phyloP scores from a whole-genome alignment of 1,139 yeast species.

The Blastobotrys raffinosifermentans region DNA sequence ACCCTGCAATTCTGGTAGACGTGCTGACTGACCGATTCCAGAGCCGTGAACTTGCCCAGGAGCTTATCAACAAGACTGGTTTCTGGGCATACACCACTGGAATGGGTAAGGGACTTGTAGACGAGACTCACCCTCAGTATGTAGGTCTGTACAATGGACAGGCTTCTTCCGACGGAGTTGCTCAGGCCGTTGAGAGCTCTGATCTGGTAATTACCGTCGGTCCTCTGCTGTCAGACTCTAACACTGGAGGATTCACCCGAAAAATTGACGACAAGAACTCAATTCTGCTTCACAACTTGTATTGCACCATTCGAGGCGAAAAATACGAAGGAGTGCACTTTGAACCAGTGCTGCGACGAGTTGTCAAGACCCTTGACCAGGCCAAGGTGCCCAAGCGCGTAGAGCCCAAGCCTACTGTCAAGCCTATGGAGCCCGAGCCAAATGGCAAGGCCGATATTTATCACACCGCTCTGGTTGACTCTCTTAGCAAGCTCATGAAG shows the following conservation, averaged over 20 bases:
- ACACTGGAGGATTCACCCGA: conserved; percentile 40
- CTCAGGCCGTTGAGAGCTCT: conserved; percentile 32
- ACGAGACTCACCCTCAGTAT: conserved; percentile 54
- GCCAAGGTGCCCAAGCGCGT: conserved; percentile 28
- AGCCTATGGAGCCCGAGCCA: conserved; percentile 13
- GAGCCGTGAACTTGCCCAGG: conserved; percentile 37
- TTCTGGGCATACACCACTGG: conserved; percentile 44
- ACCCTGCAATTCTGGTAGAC: conserved; percentile 65
- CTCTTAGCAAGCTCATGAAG: conserved; percentile 36
- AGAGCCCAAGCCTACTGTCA: conserved; percentile 18
- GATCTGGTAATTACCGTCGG: conserved; percentile 38
- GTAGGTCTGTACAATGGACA: conserved; percentile 62
- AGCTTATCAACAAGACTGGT: conserved; percentile 42
- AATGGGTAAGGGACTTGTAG: conserved; percentile 52
- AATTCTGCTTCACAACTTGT: conserved; percentile 40
- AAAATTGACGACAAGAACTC: conserved; percentile 33
- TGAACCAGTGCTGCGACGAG: conserved; percentile 40
- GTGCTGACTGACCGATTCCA: conserved; percentile 55
- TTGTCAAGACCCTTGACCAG: conserved; percentile 35
- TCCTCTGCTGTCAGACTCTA: conserved; percentile 38
- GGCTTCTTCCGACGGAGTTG: conserved; percentile 42
- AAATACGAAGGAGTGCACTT: conserved; percentile 39
- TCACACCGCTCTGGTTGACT: conserved; percentile 32
- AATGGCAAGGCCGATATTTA: conserved; percentile 25
- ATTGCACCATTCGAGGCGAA: conserved; percentile 41